Conservation (phyloP, 495 filamentous ascomycete genomes). For the Aspergillus nanangensis region DNA sequence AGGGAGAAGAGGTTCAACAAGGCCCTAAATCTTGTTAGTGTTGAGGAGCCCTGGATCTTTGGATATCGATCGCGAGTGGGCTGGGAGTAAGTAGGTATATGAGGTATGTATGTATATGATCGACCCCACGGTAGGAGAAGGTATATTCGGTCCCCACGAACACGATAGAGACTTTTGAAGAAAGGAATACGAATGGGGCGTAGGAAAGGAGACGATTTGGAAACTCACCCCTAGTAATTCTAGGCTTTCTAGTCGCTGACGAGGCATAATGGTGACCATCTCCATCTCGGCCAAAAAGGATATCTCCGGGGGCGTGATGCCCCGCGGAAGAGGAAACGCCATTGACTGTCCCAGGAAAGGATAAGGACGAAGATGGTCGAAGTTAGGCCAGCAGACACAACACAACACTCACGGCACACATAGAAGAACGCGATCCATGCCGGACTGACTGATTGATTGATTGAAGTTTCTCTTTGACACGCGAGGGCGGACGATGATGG, state of each 20-base stretch:
- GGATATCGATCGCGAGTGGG: no score
- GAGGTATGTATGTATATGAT: no score
- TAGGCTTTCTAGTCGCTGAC: slow-evolving; percentile 82
- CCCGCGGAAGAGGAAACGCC: slow-evolving; percentile 78
- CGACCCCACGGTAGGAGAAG: no score
- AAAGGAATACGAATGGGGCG: not conserved
- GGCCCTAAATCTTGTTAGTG: slow-evolving; percentile 52
- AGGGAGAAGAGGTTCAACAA: slow-evolving; percentile 68
- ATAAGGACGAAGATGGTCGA: not conserved
- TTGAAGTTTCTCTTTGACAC: not conserved
- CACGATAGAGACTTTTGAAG: no score
- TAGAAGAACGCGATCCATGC: not conserved
- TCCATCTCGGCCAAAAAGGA: slow-evolving; percentile 98
- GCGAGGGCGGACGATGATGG: not conserved
- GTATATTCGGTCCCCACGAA: no score
- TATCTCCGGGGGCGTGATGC: slow-evolving; percentile 83
- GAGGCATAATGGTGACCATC: slow-evolving; percentile 84
- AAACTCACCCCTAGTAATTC: slow-evolving; percentile 74
- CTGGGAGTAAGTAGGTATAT: no score
- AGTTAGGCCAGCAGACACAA: no score
- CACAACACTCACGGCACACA: not conserved
- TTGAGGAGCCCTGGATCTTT: no score
- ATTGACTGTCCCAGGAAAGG: slow-evolving; percentile 40
- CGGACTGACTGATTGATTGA: not conserved
- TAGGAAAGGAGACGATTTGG: no score